Evolutionary conservation across 2,329 filamentous ascomycete genomes (phyloP).

Genomic region (Penicillium paneum): DNA sequence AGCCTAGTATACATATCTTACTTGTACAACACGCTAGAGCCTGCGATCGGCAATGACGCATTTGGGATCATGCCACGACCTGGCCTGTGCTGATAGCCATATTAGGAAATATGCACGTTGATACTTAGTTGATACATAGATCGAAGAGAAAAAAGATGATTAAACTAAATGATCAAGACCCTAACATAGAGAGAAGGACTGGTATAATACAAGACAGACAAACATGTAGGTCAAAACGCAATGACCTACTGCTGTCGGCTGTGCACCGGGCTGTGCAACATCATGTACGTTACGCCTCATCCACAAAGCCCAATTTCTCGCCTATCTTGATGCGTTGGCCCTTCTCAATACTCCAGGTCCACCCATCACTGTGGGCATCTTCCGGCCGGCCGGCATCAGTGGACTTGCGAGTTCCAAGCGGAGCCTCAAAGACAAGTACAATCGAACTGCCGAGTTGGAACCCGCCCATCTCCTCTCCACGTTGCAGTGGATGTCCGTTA

Average conservation of each 20-base stretch:
- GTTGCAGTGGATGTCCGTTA: conserved; percentile 74
- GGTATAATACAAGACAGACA: conserved; percentile 5
- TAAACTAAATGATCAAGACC: neutral
- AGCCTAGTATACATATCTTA: neutral
- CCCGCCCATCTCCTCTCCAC: conserved; percentile 96
- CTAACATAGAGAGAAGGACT: neutral
- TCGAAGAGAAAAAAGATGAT: neutral
- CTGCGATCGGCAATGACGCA: neutral
- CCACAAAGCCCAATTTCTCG: conserved; percentile 74
- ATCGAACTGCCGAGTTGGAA: conserved; percentile 95
- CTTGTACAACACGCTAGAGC: neutral
- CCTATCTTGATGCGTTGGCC: conserved; percentile 88
- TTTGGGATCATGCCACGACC: neutral
- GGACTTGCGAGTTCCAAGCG: conserved; percentile 57
- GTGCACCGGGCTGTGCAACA: conserved; percentile 7
- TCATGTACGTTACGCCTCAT: conserved; percentile 7
- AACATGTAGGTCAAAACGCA: neutral
- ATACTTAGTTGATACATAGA: neutral
- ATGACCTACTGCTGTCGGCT: neutral
- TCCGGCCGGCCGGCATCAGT: conserved; percentile 61
- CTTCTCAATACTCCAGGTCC: conserved; percentile 81
- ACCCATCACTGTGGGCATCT: conserved; percentile 63
- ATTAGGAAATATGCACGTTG: neutral
- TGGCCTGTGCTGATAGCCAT: neutral
- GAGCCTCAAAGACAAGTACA: conserved; percentile 94